Evolutionary conservation across 805 yeast genomes (phyloP), one percentile per base, ranked within the genome.

Genomic region (Kurtzmaniella fragi): DNA sequence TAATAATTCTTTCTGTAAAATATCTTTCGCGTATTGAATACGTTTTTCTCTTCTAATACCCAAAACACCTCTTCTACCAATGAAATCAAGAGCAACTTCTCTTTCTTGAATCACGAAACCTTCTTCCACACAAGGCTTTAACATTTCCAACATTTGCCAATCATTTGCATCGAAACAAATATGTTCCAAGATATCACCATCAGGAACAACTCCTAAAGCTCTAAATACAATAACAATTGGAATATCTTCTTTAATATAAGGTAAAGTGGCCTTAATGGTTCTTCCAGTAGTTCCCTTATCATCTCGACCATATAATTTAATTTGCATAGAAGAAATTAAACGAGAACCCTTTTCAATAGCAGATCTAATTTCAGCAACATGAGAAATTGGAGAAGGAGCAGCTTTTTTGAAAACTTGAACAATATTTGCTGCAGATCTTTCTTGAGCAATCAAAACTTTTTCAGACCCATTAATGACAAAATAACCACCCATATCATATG

Each of bases 401-500:
- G 98, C 87, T 64, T 93, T 93, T 63, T 88, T 91, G 75, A 93
- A 93, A 16, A 93, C 99, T 70, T 93, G 99, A 29, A 93, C 99
- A 49, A 93, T 93, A 59, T 93, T 93, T 35, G 99, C 99, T 11
- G 99, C 98, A 43, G 93, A 82, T 62, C 99, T 80, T 67, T 93
- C 99, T 68, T 93, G 99, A 26, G 99, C 99, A 70, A 93, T 93
- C 56, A 93, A 73, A 41, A 93, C 99, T 63, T 93, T 93, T 62
- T 93, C 99, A 15, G 97, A 88, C 54, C 99, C 99, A 69, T 93
- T 93, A 58, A 93, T 93, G 52, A 93, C 90, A 60, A 93, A 93
- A 65, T 93, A 93, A 46, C 99, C 99, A 64, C 99, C 99, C 95
- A 93, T 95, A 74, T 93, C 99, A 65, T 87, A 93, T 26, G 99